phyloP scores from a whole-genome alignment of 2,329 filamentous ascomycete species.

The Stromatinia cepivora region DNA sequence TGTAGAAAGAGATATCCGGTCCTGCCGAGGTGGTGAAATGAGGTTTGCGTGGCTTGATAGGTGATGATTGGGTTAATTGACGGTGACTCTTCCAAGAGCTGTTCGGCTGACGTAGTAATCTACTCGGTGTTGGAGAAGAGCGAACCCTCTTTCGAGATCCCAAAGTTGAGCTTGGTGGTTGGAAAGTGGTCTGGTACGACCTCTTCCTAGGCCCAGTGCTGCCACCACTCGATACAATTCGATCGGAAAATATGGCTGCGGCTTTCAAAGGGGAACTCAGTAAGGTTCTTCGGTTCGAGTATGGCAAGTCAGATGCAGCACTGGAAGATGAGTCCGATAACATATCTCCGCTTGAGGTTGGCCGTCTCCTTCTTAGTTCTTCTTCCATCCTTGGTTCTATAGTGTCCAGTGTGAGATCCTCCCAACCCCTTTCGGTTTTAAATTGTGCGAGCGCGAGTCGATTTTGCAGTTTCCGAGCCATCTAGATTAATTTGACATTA shows the following conservation, averaged over 20 bases:
- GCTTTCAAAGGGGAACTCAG: conserved; percentile 86
- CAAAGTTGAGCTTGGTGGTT: conserved; percentile 50
- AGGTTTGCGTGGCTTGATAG: conserved; percentile 72
- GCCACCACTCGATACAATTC: conserved; percentile 68
- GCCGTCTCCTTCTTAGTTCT: conserved; percentile 66
- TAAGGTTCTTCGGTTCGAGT: conserved; percentile 55
- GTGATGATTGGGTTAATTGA: conserved; percentile 81
- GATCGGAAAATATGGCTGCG: conserved; percentile 76
- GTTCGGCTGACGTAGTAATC: conserved; percentile 55
- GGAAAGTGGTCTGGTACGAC: conserved; percentile 59
- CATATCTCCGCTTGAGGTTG: conserved; percentile 66
- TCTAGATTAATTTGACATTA: conserved; percentile 56
- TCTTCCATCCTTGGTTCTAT: conserved; percentile 84
- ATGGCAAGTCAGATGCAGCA: conserved; percentile 74
- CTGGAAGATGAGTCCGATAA: conserved; percentile 81
- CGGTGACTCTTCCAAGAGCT: conserved; percentile 75
- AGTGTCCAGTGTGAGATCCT: conserved; percentile 80
- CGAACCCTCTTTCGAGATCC: conserved; percentile 68
- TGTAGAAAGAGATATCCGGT: conserved; percentile 77
- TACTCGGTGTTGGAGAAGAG: conserved; percentile 60
- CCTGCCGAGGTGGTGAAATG: conserved; percentile 72
- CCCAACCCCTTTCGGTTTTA: conserved; percentile 95
- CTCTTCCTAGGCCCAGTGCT: conserved; percentile 66
- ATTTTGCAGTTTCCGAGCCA: conserved; percentile 89
- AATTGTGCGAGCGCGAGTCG: conserved; percentile 93